Evolutionary conservation across 768 basidiomycete species (phyloP).

Genomic region (Suillus fuscotomentosus): DNA sequence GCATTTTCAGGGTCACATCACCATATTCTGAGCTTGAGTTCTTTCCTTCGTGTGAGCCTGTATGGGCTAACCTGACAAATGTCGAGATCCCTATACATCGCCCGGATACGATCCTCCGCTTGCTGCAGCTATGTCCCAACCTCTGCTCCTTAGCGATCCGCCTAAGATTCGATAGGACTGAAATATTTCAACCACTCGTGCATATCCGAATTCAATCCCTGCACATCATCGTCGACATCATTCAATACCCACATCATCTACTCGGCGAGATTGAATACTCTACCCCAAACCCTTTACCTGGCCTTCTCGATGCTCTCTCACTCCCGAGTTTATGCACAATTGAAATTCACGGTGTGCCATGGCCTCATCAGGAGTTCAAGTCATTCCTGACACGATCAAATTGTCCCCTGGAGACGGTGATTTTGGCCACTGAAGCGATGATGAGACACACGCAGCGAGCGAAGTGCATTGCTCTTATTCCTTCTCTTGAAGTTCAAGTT

Average conservation of each 20-base stretch:
- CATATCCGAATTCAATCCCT: constrained; percentile 13
- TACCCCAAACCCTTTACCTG: not conserved
- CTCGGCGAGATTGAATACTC: not conserved
- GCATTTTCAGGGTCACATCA: too few species aligned
- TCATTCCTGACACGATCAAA: constrained; percentile 18
- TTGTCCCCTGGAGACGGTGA: constrained; percentile 21
- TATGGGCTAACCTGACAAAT: constrained; percentile 20
- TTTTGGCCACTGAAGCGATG: constrained; percentile 15
- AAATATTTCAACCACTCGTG: constrained; percentile 6
- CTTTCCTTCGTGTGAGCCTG: constrained; percentile 8
- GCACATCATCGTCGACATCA: constrained; percentile 1
- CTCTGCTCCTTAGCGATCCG: constrained; percentile 5
- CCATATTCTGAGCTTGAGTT: too few species aligned
- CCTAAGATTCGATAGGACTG: not conserved
- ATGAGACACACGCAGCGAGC: constrained; percentile 12
- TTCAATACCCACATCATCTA: not conserved
- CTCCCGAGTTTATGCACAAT: constrained; percentile 14
- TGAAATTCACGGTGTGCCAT: constrained; percentile 13
- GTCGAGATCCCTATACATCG: constrained; percentile 7
- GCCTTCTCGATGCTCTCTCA: constrained; percentile 13
- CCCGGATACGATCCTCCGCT: not conserved
- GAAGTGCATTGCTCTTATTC: constrained; percentile 13
- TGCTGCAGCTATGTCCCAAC: not conserved
- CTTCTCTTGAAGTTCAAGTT: constrained; percentile 13
- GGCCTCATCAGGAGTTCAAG: constrained; percentile 16